These are phyloP conservation scores for Papilionanthe hybrid DNA, from an alignment of 116 monocot genomes.

Conservation along the genomic window DNA sequence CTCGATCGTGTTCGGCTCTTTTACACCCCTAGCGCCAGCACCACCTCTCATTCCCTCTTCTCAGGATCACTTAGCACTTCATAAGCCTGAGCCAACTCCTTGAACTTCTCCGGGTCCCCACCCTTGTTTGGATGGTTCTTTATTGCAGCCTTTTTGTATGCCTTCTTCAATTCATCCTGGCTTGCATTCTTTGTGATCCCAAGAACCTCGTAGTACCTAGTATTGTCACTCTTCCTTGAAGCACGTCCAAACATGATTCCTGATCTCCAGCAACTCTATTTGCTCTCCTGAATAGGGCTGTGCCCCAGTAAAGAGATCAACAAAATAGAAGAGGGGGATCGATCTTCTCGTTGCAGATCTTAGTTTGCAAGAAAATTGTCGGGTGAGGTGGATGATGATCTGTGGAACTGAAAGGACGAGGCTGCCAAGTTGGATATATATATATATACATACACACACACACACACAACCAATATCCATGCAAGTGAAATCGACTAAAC, in stretches of 20 bases:
- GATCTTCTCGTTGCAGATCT: neutral
- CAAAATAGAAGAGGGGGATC: neutral
- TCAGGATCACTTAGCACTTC: constrained; percentile 86
- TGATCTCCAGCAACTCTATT: neutral
- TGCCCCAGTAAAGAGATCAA: neutral
- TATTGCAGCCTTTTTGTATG: constrained; percentile 72
- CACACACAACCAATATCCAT: no score
- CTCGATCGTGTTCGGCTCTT: no score
- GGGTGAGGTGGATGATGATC: neutral
- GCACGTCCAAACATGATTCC: constrained; percentile 68
- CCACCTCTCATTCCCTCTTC: constrained; percentile 75
- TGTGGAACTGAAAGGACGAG: neutral
- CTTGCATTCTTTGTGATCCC: constrained; percentile 56
- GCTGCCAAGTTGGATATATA: neutral
- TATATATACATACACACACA: no score
- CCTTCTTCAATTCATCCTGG: constrained; percentile 82
- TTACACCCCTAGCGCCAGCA: constrained; percentile 22
- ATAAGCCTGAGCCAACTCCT: constrained; percentile 85
- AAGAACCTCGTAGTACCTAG: constrained; percentile 71
- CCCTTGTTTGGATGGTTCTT: constrained; percentile 95
- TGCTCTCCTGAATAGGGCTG: neutral
- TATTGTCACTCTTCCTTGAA: constrained; percentile 61
- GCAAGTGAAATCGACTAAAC: no score
- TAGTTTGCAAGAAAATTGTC: neutral
- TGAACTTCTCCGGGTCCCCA: constrained; percentile 96